These are phyloP conservation scores for Biscogniauxia mediterranea DNA, from an alignment of 2,329 filamentous ascomycete species.

Conservation along the genomic window DNA sequence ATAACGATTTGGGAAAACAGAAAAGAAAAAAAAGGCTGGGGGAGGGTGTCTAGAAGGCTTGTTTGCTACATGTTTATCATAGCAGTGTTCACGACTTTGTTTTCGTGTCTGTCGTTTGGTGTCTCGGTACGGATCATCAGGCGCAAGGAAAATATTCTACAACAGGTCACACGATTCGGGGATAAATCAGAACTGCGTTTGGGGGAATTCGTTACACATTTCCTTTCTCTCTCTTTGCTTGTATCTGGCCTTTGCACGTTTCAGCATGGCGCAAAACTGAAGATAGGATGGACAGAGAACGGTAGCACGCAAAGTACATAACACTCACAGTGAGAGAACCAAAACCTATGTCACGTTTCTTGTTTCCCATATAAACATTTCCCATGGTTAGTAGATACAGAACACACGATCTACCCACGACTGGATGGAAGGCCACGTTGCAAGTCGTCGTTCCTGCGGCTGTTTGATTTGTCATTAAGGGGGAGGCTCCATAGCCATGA, in stretches of 20 bases:
- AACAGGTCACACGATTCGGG: constrained; percentile 5
- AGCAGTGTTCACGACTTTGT: constrained; percentile 19
- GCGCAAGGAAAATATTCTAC: constrained; percentile 7
- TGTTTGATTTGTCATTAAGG: constrained; percentile 7
- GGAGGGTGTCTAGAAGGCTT: constrained; percentile 4
- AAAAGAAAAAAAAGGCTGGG: constrained; percentile 3
- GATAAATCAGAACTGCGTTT: constrained; percentile 1
- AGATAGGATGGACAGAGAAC: neutral
- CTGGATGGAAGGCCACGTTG: constrained; percentile 17
- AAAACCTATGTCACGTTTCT: constrained; percentile 15
- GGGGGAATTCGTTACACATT: neutral
- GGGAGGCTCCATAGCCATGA: constrained; percentile 13
- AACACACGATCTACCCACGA: neutral
- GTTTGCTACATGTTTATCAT: constrained; percentile 6
- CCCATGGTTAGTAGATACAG: neutral
- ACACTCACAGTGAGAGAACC: constrained; percentile 4
- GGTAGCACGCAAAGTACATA: neutral
- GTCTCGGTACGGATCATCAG: constrained; percentile 14
- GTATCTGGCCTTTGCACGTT: constrained; percentile 10
- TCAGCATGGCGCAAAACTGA: constrained; percentile 12
- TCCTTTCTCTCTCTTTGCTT: neutral
- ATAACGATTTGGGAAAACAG: constrained; percentile 2
- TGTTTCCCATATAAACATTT: constrained; percentile 12
- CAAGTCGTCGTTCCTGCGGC: constrained; percentile 7
- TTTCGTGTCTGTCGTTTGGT: constrained; percentile 13